Evolutionary conservation across 306 rosid species (phyloP), one percentile per base, ranked within the genome.

Genomic region (Ormosia emarginata): DNA sequence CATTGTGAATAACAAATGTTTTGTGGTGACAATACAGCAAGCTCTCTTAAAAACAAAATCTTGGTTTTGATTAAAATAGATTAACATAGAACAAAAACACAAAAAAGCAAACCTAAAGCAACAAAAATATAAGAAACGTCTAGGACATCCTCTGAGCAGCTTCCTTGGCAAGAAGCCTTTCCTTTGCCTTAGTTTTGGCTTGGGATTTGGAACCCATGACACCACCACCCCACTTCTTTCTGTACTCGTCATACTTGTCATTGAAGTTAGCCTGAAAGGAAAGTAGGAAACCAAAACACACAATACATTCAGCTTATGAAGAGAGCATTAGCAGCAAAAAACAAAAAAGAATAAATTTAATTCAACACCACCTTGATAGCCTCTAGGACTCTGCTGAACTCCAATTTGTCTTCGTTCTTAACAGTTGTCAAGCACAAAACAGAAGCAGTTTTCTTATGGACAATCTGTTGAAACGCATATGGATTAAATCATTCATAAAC

Each of bases 191-290:
- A 50, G 94, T 91, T 46, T 84, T 93, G 57, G 97, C 97, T 87
- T 93, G 95, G 43, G 95, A 93, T 64, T 93, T 93, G 78, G 97
- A 93, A 32, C 97, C 95, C 97, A 93, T 93, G 83, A 93, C 82
- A 5, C 97, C 97, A 32, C 97, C 97, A 5, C 94, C 97, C 95
- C 95, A 93, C 81, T 89, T 93, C 86, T 93, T 93, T 59, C 95
- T 75, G 91, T 85, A 76, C 69, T 93, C 97, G 3, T 93, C 97
- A 11, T 82, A 93, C 71, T 93, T 93, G 90, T 93, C 97, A 3
- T 93, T 93, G 86, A 93, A 93, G 91, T 93, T 93, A 17, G 95
- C 95, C 97, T 93, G 71, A 44, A 50, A 74, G 9, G 30, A 1
- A 12, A 12, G 13, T 4, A 49, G 55, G 17, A 56, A 67, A 41